Conservation (phyloP, 768 basidiomycete species). For the Leccinum rimulosum region DNA sequence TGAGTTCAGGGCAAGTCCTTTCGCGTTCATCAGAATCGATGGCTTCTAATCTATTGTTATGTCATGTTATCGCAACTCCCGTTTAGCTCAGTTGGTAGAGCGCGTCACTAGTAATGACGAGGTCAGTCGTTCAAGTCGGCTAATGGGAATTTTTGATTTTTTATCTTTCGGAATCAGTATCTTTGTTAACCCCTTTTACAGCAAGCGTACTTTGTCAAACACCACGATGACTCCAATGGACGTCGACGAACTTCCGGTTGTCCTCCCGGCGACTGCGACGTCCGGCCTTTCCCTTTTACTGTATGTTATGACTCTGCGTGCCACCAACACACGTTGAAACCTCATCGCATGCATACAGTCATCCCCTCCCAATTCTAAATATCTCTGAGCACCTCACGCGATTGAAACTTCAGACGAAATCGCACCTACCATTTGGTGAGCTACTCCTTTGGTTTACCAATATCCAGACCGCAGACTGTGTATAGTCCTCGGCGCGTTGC, state of each 20-base stretch:
- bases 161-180: constrained; percentile 7
- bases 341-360: constrained; percentile 48
- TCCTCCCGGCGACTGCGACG: constrained; percentile 65
- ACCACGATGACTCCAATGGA: constrained; percentile 62
- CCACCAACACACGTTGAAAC: background rate
- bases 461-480: background rate
- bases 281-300: constrained; percentile 75
- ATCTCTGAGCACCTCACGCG: constrained; percentile 95
- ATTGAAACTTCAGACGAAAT: constrained; percentile 68
- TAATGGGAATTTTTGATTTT: constrained; percentile 31
- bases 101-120: constrained; percentile 49
- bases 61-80: constrained; percentile 8
- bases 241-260: constrained; percentile 72
- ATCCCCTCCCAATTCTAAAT: constrained; percentile 94
- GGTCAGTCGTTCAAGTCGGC: constrained; percentile 43
- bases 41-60: background rate
- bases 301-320: constrained; percentile 40
- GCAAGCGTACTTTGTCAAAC: background rate
- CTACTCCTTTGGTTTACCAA: background rate
- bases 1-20: constrained; percentile 29
- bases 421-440: constrained; percentile 63
- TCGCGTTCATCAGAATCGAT: constrained; percentile 22
- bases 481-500: constrained; percentile 85
- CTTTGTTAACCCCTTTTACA: constrained; percentile 3
- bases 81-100: constrained; percentile 51